A percentile compares a stretch with the other conserved stretches of the same genome.
phyloP scores from a whole-genome alignment of 805 yeast species.

The Sugiyamaella smithiae region DNA sequence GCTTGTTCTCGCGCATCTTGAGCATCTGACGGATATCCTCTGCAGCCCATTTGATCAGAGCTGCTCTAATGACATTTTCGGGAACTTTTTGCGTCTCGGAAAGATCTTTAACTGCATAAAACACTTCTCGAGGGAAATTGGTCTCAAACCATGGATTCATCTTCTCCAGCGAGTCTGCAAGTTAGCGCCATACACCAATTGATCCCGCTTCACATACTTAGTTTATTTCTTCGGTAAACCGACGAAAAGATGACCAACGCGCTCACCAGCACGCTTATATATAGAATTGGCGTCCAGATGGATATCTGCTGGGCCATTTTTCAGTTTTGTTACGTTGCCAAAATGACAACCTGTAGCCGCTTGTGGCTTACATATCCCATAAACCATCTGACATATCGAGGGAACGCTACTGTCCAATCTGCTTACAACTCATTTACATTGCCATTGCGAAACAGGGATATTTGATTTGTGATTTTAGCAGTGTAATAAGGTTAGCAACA shows the following conservation, averaged over 20 bases:
- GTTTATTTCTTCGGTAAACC: constrained; percentile 57
- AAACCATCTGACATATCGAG: no score
- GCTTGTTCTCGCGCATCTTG: constrained; percentile 75
- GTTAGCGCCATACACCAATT: constrained; percentile 17
- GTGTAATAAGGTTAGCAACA: no score
- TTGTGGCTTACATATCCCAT: no score
- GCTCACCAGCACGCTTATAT: constrained; percentile 64
- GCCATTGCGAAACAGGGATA: no score
- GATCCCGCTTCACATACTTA: constrained; percentile 29
- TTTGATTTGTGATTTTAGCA: no score
- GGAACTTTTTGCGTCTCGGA: constrained; percentile 56
- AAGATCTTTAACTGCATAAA: constrained; percentile 53
- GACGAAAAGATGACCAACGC: constrained; percentile 69
- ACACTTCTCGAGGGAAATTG: constrained; percentile 63
- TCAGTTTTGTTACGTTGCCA: constrained; percentile 1
- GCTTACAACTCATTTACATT: no score
- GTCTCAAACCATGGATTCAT: constrained; percentile 69
- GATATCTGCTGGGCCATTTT: constrained; percentile 45
- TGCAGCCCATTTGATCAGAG: constrained; percentile 67
- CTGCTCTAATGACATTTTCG: constrained; percentile 72
- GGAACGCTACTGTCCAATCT: no score
- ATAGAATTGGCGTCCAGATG: constrained; percentile 69
- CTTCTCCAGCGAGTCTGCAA: constrained; percentile 38
- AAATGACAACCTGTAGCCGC: no score
- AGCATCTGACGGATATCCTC: constrained; percentile 84